Evolutionary conservation across 2,329 filamentous ascomycete genomes (phyloP).

Genomic region (Cercospora janseana): DNA sequence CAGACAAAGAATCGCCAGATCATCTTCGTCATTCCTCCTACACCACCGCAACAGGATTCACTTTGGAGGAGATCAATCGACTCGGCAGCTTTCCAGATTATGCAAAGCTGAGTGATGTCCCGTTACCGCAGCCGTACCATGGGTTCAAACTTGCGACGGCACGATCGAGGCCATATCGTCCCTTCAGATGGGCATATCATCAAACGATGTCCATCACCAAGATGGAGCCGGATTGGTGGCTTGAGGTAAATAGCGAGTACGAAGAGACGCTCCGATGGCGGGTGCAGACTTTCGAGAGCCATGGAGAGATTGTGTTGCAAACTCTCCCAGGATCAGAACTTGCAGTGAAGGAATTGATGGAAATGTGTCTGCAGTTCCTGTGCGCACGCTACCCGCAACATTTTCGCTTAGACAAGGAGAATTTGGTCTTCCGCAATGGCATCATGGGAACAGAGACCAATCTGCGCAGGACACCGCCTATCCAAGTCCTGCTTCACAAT

Average conservation of each 20-base stretch:
- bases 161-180: slow-evolving; percentile 70
- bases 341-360: slow-evolving; percentile 82
- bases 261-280: slow-evolving; percentile 65
- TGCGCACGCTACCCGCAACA: slow-evolving; percentile 72
- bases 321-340: slow-evolving; percentile 72
- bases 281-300: slow-evolving; percentile 59
- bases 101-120: slow-evolving; percentile 69
- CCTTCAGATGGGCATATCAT: slow-evolving; percentile 79
- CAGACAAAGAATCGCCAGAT: slow-evolving; percentile 28
- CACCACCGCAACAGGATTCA: slow-evolving; percentile 65
- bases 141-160: slow-evolving; percentile 69
- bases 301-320: slow-evolving; percentile 65
- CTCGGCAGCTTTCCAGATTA: slow-evolving; percentile 81
- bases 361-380: slow-evolving; percentile 79
- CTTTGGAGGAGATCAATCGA: slow-evolving; percentile 64
- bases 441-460: slow-evolving; percentile 64
- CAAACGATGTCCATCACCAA: slow-evolving; percentile 91
- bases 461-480: slow-evolving; percentile 61
- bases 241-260: slow-evolving; percentile 81
- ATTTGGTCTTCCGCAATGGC: slow-evolving; percentile 62
- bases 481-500: slow-evolving; percentile 71
- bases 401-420: slow-evolving; percentile 60
- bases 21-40: slow-evolving; percentile 25
- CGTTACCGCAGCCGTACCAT: slow-evolving; percentile 61
- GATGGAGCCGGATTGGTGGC: slow-evolving; percentile 79